Percentiles rank a stretch among this genome's conserved stretches.
Conservation (phyloP, 441 rosid genomes). For the Lepidium campestre region DNA sequence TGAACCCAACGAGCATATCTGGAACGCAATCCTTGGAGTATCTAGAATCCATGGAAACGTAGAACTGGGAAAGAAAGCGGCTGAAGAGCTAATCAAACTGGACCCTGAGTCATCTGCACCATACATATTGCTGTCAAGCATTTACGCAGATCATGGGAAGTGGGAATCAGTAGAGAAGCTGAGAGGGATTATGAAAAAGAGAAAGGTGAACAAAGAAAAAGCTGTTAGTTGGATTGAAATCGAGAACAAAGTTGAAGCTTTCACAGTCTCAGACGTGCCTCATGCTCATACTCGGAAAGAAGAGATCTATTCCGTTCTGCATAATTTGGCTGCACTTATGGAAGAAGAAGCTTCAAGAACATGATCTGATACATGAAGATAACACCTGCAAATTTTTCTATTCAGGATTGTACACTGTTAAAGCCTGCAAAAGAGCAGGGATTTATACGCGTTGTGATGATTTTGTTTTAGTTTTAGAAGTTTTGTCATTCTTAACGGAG, state of each 20-base stretch:
- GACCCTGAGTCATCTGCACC: slow-evolving; percentile 41
- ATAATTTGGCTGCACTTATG: slow-evolving; percentile 37
- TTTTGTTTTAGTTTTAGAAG: slow-evolving; percentile 18
- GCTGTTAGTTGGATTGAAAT: slow-evolving; percentile 51
- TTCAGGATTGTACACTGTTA: slow-evolving; percentile 15
- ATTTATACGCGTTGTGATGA: slow-evolving; percentile 16
- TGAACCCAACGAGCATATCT: slow-evolving; percentile 32
- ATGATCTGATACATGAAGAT: slow-evolving; percentile 15
- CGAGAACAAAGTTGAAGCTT: slow-evolving; percentile 37
- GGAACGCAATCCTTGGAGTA: slow-evolving; percentile 42
- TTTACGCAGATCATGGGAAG: slow-evolving; percentile 40
- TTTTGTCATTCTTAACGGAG: slow-evolving; percentile 23
- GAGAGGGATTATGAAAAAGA: slow-evolving; percentile 40
- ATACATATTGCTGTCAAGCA: slow-evolving; percentile 41
- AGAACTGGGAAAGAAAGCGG: slow-evolving; percentile 43
- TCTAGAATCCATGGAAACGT: slow-evolving; percentile 41
- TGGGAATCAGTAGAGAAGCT: slow-evolving; percentile 45
- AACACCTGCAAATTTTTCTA: not conserved
- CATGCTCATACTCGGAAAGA: slow-evolving; percentile 39
- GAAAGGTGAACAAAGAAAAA: slow-evolving; percentile 37
- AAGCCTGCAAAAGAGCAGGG: slow-evolving; percentile 28
- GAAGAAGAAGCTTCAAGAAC: slow-evolving; percentile 39
- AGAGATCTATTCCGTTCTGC: slow-evolving; percentile 36
- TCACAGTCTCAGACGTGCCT: slow-evolving; percentile 40
- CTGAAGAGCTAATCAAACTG: slow-evolving; percentile 40